phyloP scores from a whole-genome alignment of 2,329 filamentous ascomycete genomes.

The Alternaria ethzedia region DNA sequence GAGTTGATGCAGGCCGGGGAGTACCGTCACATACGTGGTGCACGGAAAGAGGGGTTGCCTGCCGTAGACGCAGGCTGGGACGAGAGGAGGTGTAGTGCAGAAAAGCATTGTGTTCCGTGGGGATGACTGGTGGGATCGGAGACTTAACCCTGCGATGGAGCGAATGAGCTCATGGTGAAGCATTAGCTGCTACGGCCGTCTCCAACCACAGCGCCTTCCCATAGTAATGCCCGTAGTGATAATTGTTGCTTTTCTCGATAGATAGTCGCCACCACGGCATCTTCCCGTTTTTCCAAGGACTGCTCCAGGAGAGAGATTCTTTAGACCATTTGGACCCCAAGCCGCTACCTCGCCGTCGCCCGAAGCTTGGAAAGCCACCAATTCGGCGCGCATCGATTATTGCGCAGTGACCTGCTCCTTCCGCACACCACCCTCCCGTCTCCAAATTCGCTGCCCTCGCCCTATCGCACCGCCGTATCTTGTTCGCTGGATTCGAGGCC shows the following conservation, averaged over 20 bases:
- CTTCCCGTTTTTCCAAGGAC: neutral
- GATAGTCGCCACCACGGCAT: neutral
- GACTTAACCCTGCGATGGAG: neutral
- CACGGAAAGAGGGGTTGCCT: conserved; percentile 15
- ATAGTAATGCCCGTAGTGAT: neutral
- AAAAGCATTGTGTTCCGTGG: conserved; percentile 7
- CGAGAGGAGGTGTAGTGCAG: conserved; percentile 2
- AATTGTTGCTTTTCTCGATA: neutral
- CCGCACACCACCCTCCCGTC: conserved; percentile 22
- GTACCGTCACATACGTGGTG: conserved; percentile 14
- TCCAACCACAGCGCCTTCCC: neutral
- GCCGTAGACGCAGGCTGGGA: conserved; percentile 11
- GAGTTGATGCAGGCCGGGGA: conserved; percentile 17
- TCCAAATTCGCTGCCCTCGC: conserved; percentile 8
- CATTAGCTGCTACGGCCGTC: neutral
- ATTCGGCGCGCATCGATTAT: conserved; percentile 16
- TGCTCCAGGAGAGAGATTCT: neutral
- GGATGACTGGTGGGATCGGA: conserved; percentile 4
- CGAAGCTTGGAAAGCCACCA: conserved; percentile 5
- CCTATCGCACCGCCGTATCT: conserved; percentile 13
- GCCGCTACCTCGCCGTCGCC: neutral
- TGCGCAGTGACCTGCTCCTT: conserved; percentile 28
- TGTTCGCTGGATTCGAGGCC: conserved; percentile 2
- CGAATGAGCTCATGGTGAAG: conserved; percentile 13
- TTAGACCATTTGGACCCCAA: neutral